phyloP scores from a whole-genome alignment of 1,284 basidiomycete genomes.

The Stereum hirsutum region DNA sequence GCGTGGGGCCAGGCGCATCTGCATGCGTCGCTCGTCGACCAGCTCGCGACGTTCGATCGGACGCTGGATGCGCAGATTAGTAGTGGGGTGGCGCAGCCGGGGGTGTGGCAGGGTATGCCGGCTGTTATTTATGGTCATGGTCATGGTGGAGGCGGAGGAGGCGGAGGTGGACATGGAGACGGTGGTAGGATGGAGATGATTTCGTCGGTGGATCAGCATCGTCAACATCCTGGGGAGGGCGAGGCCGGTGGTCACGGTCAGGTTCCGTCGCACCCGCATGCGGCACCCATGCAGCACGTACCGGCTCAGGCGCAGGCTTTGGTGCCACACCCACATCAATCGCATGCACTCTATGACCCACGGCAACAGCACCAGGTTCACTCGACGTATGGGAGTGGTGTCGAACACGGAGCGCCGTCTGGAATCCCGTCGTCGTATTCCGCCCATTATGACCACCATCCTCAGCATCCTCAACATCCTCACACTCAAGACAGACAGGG shows the following conservation, averaged over 20 bases:
- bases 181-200: neutral
- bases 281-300: neutral
- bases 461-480: neutral
- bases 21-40: conserved; percentile 50
- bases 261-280: too few species aligned
- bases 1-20: conserved; percentile 33
- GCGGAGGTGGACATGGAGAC: neutral
- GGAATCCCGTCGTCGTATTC: neutral
- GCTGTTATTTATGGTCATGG: neutral
- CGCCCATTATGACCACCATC: neutral
- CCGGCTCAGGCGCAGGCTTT: neutral
- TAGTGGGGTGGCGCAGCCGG: conserved; percentile 1
- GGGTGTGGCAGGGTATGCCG: conserved; percentile 5
- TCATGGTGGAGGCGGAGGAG: neutral
- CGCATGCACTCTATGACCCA: neutral
- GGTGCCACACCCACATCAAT: neutral
- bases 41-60: conserved; percentile 49
- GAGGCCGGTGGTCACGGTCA: too few species aligned
- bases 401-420: neutral
- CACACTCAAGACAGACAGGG: neutral
- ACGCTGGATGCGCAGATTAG: conserved; percentile 44
- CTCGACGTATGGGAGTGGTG: neutral
- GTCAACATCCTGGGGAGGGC: neutral
- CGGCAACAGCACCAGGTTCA: neutral
- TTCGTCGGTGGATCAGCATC: neutral